Evolutionary conservation across 1,284 basidiomycete species (phyloP), one percentile per base, ranked within the genome.

Genomic region (Ganoderma lucidum): DNA sequence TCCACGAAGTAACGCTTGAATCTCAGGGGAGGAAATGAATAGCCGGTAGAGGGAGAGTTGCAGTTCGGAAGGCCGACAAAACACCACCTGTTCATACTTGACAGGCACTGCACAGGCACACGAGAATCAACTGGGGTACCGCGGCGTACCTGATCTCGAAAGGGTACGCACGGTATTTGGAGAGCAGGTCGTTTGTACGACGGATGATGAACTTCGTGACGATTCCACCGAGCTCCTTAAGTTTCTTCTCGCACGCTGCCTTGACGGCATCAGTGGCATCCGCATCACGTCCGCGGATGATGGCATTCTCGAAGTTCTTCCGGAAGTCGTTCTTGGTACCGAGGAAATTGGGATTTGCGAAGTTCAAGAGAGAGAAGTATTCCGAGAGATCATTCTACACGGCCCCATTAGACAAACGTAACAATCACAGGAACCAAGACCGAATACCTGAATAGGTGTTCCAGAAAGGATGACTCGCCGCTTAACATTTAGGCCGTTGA

Each of bases 21-120:
- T 98, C 77, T 96, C 96, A 12, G 97, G 96, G 8, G 97, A 98
- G 3, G 92, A 92, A 73, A 98, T 97, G 79, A 99, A 99, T 59
- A 96, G 87, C 51, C 93, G 90, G 81, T 99, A 99, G 3, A 99
- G 85, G 1, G 93, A 86, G 6, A 96, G 84, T 78, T 99, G 97
- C 77, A 99, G 93, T 2, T 92, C 86, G 1, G 96, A 97, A 17
- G 96, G 89, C 61, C 90, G 87, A 81, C 97, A 99, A 82, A 99
- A 99, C 1, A 99, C 98, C 73, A 99, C 98, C 72, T 99, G 96
- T 81, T 99, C 97, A 83, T 99, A 98, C 80, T 99, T 99, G 83
- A 99, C 96, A 3, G 97, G 97, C 56, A 99, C 96, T 98, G 74
- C 3, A 65, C 30, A 41, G 39, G 39, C 12, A 9, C n/a, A 19